Evolutionary conservation across 306 rosid genomes (phyloP).

Genomic region (Crataegus laevigata): DNA sequence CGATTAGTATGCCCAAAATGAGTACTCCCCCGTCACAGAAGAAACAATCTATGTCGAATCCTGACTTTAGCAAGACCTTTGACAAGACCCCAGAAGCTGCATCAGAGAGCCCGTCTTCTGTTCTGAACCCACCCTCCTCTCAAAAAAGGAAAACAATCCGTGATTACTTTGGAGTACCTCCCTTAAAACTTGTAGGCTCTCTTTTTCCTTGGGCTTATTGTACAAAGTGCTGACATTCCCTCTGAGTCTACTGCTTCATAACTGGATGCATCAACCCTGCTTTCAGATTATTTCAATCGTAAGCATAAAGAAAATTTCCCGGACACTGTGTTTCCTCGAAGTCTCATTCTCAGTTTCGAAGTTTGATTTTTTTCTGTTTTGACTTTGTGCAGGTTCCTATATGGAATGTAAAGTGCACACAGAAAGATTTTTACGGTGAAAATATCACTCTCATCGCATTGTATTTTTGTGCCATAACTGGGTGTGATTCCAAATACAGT

Average conservation of each 20-base stretch:
- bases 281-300: slow-evolving; percentile 9
- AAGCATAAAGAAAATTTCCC: slow-evolving; percentile 8
- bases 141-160: slow-evolving; percentile 71
- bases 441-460: neutral
- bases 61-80: slow-evolving; percentile 25
- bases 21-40: slow-evolving; percentile 45
- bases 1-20: slow-evolving; percentile 39
- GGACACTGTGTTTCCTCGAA: neutral
- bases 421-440: neutral
- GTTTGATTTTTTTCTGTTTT: neutral
- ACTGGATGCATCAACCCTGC: neutral
- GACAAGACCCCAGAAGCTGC: slow-evolving; percentile 73
- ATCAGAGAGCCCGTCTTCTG: slow-evolving; percentile 83
- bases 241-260: slow-evolving; percentile 8
- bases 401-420: slow-evolving; percentile 18
- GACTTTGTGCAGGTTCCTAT: slow-evolving; percentile 29
- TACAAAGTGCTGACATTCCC: slow-evolving; percentile 1
- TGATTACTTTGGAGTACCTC: slow-evolving; percentile 64
- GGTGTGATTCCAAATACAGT: no score
- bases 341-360: neutral
- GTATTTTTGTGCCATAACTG: neutral
- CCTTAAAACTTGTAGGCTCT: slow-evolving; percentile 17
- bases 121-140: slow-evolving; percentile 82
- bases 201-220: neutral
- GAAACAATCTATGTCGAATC: slow-evolving; percentile 27